Evolutionary conservation across 1,284 basidiomycete species (phyloP), one percentile per base, ranked within the genome.

Genomic region (Leccinum ponderosum): DNA sequence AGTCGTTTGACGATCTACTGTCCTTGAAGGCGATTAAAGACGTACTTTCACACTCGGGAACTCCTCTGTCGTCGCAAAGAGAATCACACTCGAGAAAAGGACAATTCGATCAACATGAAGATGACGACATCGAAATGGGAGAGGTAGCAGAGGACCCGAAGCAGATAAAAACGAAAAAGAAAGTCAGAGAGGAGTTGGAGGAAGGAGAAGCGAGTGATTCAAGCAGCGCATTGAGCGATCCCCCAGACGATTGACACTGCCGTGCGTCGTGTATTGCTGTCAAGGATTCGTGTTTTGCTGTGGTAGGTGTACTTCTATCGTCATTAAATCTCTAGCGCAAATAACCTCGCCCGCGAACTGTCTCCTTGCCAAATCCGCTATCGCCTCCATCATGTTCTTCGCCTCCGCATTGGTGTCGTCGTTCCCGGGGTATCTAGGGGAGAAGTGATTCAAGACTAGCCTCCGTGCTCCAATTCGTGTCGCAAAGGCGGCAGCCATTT

Each of bases 401-500:
- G 87, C 77, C 20, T 79, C 78, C 37, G 77, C 77, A 58, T 81
- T 76, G 1, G 78, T 73, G 64, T 86, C 79, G 60, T 83, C 80
- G 66, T 83, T 78, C 12, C 86, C 85, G 1, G 82, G 76, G 69
- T 88, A 88, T 60, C 84, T 78, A 22, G 89, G 75, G 50, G 89
- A 91, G 70, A 97, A 95, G 73, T 97, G 95, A 71, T 96, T 97
- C 61, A 98, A 77, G 25, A 91, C 79, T 11, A 98, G 80, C 59
- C 79, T 80, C 58, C 77, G 80, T 14, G 94, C 93, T 14, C 81
- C 70, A 53, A 95, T 85, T 3, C 74, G 75, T 67, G 81, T 84
- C 1, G 93, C 95, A 73, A 97, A 97, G 22, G 80, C 80, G 7
- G 91, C 95, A 15, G 94, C 95, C 85, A 95, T 93, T 66, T 92